Evolutionary conservation across 2,329 filamentous ascomycete genomes (phyloP).

Genomic region (Hypomyces perniciosus): DNA sequence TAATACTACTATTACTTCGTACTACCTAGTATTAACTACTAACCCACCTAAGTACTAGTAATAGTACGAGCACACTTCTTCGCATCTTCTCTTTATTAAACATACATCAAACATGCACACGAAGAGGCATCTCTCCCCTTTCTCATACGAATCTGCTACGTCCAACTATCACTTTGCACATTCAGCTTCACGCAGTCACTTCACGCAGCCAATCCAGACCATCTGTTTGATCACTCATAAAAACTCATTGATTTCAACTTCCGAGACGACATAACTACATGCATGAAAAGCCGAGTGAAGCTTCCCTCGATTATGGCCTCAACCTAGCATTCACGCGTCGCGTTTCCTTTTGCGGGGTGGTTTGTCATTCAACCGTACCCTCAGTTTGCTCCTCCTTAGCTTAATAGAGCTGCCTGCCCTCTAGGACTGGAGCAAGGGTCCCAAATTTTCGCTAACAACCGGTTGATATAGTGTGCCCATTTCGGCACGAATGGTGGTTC

Average conservation of each 20-base stretch:
- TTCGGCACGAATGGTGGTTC: slow-evolving; percentile 40
- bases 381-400: slow-evolving; percentile 19
- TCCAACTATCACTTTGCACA: not conserved
- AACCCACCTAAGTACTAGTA: too few relatives aligned
- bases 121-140: too few relatives aligned
- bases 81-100: too few relatives aligned
- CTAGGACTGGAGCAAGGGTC: slow-evolving; percentile 23
- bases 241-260: slow-evolving; percentile 33
- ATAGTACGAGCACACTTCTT: too few relatives aligned
- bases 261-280: slow-evolving; percentile 39
- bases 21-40: too few relatives aligned
- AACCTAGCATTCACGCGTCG: slow-evolving; percentile 27
- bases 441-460: slow-evolving; percentile 29
- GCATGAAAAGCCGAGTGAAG: slow-evolving; percentile 32
- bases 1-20: too few relatives aligned
- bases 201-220: not conserved
- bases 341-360: slow-evolving; percentile 25
- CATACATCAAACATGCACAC: too few relatives aligned
- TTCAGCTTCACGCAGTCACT: not conserved
- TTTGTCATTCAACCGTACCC: slow-evolving; percentile 24
- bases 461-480: slow-evolving; percentile 37
- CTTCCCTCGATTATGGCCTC: slow-evolving; percentile 34
- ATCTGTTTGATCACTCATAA: slow-evolving; percentile 15
- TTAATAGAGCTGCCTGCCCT: slow-evolving; percentile 14
- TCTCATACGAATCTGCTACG: not conserved